Evolutionary conservation across 768 basidiomycete genomes (phyloP), one percentile per base, ranked within the genome.

Genomic region (Termitomyces eurrhizus): DNA sequence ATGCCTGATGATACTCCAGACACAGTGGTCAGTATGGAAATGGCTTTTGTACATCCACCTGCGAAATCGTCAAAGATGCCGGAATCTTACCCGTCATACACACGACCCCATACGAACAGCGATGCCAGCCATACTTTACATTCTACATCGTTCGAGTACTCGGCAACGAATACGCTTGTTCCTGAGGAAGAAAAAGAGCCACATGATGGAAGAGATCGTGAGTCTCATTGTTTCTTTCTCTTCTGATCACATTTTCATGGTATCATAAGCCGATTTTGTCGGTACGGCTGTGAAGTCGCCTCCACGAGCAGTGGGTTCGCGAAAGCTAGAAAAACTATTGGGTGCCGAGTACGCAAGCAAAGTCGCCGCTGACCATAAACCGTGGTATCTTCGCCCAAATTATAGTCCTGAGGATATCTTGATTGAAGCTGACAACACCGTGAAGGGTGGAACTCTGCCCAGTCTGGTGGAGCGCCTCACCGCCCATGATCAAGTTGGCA

Each of bases 391-490:
- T 52, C 85, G 85, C 7, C 85, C 90, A 13, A 90, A 91, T 65
- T 93, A 92, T 71, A 83, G 79, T 58, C 84, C 86, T 46, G 80
- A 81, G 9, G 95, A 98, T 60, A 90, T 98, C 64, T 73, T 90
- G 51, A 88, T 96, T 66, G 92, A 94, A 64, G 83, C 88, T 7
- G 93, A 97, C 68, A 88, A 89, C 29, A 80, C 83, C 50, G 88
- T 98, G 57, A 84, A 89, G 46, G 97, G 90, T 33, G 97, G 95
- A 4, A 94, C 95, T 0, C 80, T 95, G 1, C 75, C 83, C 21
- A 93, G 94, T 2, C 77, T 98, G 12, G 88, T 98, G 2, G 94
- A 95, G 69, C 86, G 92, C 11, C 76, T 98, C 54, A 98, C 97
- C 3, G 87, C 90, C 16, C 96, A 99, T 68, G 93, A 95, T 63